Base-by-base conservation (phyloP, 129 eudicot species). In the Escallonia rubra region DNA sequence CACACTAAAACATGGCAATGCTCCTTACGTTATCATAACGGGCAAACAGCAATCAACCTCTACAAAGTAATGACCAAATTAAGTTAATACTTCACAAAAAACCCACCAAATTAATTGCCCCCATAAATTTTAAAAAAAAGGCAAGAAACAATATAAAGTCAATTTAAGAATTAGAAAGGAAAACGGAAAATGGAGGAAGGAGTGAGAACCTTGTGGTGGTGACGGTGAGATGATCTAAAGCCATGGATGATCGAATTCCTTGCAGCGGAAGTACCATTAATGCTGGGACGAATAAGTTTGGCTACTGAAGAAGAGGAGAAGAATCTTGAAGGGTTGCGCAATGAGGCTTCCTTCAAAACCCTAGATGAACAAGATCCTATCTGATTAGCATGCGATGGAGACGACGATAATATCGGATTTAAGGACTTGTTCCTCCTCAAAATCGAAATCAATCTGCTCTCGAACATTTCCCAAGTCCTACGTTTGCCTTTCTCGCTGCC, bases 391-490 rank as follows among this genome's bases (percentile, higher is more conserved):
- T 64, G 41, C 75, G 55, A 65, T 38, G 79, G 62, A 12, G 43
- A 59, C 8, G 77, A 57, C 0, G 74, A 71, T 56, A 71, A 43
- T 1, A 73, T 59, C 10, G 70, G 62, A 76, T 74, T 46, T 4
- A 83, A 43, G 38, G 74, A 52, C 71, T 75, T 90, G 15, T 51
- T 72, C 61, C 68, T 77, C 74, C 83, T 63, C 47, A 84, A 8
- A 44, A 86, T 70, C 54, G 87, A 47, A 59, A 84, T 69, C 72
- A 86, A 50, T 90, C 88, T 84, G 78, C 79, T 86, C 73, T 77
- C 88, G 51, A 82, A 57, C 83, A 74, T 86, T 72, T 70, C 41
- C 56, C 34, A 23, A 23, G 34, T 23, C 34, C 34, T 23, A 23
- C 34, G 34, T 23, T 23, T 23, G 34, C 34, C 34, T 23, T 23